Conservation (phyloP, 139 green algal genomes). For the Marvania coccoides region DNA sequence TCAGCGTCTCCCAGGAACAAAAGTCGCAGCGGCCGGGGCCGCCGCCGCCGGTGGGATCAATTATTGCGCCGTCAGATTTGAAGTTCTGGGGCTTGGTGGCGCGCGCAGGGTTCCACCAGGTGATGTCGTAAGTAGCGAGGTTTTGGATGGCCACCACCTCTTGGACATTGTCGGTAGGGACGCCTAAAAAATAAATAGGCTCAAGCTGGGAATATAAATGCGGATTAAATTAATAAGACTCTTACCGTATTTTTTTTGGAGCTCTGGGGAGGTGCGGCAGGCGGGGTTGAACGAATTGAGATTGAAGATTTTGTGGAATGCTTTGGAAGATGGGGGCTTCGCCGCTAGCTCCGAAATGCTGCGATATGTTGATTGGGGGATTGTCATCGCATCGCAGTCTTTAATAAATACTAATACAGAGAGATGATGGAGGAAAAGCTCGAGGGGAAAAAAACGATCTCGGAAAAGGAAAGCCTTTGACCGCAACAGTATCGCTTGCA, state of each 20-base stretch:
- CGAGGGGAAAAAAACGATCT: no score
- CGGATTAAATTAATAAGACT: not conserved
- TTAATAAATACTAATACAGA: no score
- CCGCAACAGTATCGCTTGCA: no score
- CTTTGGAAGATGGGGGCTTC: not conserved
- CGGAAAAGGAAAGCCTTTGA: no score
- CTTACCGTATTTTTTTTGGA: constrained; percentile 47
- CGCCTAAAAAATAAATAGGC: constrained; percentile 24
- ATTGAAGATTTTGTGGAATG: constrained; percentile 13
- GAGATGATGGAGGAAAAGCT: no score
- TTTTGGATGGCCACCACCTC: constrained; percentile 57
- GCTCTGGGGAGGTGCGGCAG: constrained; percentile 10
- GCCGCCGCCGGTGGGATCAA: constrained; percentile 37
- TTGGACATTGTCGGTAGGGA: constrained; percentile 52
- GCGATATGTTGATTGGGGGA: not conserved
- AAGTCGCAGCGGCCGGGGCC: constrained; percentile 54
- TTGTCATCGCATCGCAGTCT: no score
- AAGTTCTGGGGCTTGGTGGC: constrained; percentile 67
- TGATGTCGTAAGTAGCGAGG: constrained; percentile 21
- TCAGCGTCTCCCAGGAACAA: constrained; percentile 53
- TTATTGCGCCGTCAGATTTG: not conserved
- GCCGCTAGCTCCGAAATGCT: constrained; percentile 8
- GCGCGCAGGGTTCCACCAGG: constrained; percentile 64
- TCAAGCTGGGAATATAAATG: not conserved
- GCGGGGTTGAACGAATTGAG: constrained; percentile 1